Conservation (phyloP, 2,329 filamentous ascomycete genomes). For the Aspergillus persii region DNA sequence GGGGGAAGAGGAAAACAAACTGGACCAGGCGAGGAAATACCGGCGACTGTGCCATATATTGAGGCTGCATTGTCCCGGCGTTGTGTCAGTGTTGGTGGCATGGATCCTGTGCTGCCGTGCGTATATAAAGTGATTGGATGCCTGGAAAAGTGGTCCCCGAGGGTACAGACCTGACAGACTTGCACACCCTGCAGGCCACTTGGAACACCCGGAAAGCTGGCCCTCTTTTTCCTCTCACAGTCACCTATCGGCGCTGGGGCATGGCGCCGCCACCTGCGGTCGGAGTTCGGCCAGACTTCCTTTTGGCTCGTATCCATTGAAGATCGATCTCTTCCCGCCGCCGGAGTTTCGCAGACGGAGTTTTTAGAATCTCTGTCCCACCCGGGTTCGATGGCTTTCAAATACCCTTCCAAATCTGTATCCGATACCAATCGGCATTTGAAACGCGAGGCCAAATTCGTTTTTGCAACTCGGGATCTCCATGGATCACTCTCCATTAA, state of each 20-base stretch:
- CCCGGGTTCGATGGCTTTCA: background rate
- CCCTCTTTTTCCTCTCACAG: background rate
- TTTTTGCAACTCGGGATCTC: background rate
- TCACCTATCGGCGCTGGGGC: background rate
- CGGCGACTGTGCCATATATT: background rate
- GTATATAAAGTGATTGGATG: background rate
- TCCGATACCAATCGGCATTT: background rate
- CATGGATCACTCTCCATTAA: background rate
- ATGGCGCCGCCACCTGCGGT: background rate
- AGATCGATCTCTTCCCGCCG: background rate
- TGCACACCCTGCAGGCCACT: background rate
- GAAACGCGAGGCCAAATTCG: background rate
- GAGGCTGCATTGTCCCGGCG: background rate
- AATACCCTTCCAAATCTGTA: background rate
- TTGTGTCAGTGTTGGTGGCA: background rate
- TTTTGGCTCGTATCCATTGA: background rate
- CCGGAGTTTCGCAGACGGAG: slow-evolving; percentile 20
- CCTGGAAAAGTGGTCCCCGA: background rate
- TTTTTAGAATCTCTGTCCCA: slow-evolving; percentile 5
- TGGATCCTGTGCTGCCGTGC: background rate
- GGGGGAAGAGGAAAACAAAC: background rate
- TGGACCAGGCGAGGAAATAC: background rate
- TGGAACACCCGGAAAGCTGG: background rate
- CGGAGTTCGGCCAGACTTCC: slow-evolving; percentile 1
- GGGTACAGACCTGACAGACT: background rate